A percentile compares a stretch with the other conserved stretches of the same genome.
phyloP scores from a whole-genome alignment of 2,329 filamentous ascomycete genomes.

The Fusarium dlaminii region DNA sequence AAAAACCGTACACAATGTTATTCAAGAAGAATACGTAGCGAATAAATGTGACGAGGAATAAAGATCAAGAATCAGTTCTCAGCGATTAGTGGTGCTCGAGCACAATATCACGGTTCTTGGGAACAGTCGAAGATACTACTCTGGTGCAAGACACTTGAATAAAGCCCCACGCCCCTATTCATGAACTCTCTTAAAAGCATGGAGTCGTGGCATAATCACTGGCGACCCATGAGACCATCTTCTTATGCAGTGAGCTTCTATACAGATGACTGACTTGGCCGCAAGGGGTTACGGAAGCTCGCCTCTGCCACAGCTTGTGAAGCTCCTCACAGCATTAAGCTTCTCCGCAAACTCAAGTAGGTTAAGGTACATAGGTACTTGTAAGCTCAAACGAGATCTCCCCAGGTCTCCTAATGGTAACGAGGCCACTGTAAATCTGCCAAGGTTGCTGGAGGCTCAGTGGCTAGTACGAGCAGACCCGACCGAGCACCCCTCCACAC shows the following conservation, averaged over 20 bases:
- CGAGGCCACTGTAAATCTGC: not conserved
- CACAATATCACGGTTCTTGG: too few relatives aligned
- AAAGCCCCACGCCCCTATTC: not conserved
- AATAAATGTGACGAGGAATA: rapidly evolving
- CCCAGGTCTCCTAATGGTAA: rapidly evolving
- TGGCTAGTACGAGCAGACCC: not conserved
- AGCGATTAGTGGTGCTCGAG: not conserved
- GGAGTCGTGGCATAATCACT: not conserved
- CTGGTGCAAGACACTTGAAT: too few relatives aligned
- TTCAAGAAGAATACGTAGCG: rapidly evolving
- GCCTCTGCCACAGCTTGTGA: rapidly evolving
- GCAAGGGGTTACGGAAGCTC: not conserved
- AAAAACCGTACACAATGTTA: rapidly evolving
- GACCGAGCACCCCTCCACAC: not conserved
- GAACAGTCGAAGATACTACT: too few relatives aligned
- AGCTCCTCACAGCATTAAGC: not conserved
- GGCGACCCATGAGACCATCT: not conserved
- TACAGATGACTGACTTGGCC: rapidly evolving
- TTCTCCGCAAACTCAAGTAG: not conserved
- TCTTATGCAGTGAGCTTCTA: not conserved
- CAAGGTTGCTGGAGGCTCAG: not conserved
- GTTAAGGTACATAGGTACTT: not conserved
- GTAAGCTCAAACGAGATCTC: rapidly evolving
- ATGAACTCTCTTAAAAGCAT: not conserved
- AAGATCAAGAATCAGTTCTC: too few relatives aligned